These are phyloP conservation scores for Theobroma cacao DNA, from an alignment of 345 rosid species.

Conservation along the genomic window DNA sequence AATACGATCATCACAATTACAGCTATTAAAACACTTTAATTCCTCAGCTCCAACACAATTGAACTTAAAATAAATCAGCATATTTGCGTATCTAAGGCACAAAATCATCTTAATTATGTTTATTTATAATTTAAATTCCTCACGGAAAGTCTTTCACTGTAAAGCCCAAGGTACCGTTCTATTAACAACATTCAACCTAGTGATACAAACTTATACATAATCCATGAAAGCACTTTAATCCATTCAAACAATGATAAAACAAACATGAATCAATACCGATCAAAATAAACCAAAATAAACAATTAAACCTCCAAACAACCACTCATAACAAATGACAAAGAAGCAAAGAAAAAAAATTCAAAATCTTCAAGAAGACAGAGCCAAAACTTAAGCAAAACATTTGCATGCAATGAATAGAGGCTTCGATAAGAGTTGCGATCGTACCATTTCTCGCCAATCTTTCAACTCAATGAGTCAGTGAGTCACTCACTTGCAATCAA, in stretches of 20 bases:
- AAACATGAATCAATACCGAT: background rate
- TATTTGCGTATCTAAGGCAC: background rate
- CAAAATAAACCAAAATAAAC: background rate
- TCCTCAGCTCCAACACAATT: background rate
- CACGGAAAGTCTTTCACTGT: background rate
- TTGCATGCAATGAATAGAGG: background rate
- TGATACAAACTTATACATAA: background rate
- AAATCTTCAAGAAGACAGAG: background rate
- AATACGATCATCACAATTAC: background rate
- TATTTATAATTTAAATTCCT: background rate
- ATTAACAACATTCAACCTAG: background rate
- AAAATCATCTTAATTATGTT: background rate
- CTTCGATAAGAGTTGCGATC: background rate
- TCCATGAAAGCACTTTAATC: background rate
- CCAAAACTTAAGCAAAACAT: constrained; percentile 5
- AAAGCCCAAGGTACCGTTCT: background rate
- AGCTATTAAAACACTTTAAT: background rate
- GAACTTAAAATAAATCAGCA: background rate
- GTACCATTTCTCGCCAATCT: constrained; percentile 11
- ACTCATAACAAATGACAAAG: background rate
- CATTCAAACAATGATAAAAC: background rate
- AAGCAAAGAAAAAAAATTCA: background rate
- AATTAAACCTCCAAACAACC: background rate
- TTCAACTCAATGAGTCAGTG: constrained; percentile 4
- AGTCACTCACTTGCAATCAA: background rate